These are phyloP conservation scores for Alisma plantagoaquatica DNA, from an alignment of 106 monocot species.

Conservation along the genomic window DNA sequence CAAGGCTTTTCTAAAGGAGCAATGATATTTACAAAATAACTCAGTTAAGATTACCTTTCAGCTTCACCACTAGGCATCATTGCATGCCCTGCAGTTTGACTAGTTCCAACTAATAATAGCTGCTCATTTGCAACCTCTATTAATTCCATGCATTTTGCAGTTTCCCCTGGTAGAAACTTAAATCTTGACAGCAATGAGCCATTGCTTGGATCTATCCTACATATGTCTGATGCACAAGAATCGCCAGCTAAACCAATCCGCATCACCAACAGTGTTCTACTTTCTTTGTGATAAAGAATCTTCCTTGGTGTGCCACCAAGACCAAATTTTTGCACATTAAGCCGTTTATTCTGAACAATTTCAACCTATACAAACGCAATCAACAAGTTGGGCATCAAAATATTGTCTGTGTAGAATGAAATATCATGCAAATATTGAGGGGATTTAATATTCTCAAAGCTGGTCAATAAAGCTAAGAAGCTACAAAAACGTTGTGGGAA, in stretches of 20 bases:
- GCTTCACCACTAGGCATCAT: constrained; percentile 93
- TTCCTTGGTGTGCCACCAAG: constrained; percentile 77
- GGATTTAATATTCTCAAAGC: too few relatives aligned
- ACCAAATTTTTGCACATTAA: constrained; percentile 68
- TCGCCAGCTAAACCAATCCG: constrained; percentile 46
- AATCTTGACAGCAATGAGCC: constrained; percentile 60
- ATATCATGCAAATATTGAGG: too few relatives aligned
- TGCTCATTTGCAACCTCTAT: constrained; percentile 60
- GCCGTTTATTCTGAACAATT: constrained; percentile 65
- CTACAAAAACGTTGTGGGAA: too few relatives aligned
- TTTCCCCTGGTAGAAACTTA: constrained; percentile 60
- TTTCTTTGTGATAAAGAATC: constrained; percentile 76
- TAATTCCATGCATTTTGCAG: constrained; percentile 88
- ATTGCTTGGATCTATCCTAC: constrained; percentile 64
- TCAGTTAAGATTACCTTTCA: too few relatives aligned
- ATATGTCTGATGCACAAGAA: constrained; percentile 70
- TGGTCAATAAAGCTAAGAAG: too few relatives aligned
- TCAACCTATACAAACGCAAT: constrained; percentile 48
- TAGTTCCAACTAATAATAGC: constrained; percentile 85
- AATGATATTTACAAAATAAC: too few relatives aligned
- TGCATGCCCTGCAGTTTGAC: constrained; percentile 35
- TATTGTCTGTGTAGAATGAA: too few relatives aligned
- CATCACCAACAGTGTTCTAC: constrained; percentile 65
- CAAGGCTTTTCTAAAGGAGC: too few relatives aligned
- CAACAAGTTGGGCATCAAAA: too few relatives aligned